Conservation (phyloP, 176 grass and related monocot species). For the Chloris gayana region DNA sequence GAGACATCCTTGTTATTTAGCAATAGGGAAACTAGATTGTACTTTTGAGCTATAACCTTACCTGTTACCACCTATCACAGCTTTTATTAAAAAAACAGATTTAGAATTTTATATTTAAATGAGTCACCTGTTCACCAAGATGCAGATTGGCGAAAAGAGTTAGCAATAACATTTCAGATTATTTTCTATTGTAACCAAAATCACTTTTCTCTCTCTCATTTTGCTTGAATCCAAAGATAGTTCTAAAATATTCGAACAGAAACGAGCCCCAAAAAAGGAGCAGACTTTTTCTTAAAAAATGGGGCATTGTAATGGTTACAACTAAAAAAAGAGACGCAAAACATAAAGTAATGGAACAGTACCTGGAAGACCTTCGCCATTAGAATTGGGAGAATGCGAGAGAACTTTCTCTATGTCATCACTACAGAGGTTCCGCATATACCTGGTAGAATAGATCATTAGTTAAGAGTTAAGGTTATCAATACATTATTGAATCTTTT, state of each 20-base stretch:
- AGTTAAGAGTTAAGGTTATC: constrained; percentile 5
- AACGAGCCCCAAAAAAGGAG: constrained; percentile 7
- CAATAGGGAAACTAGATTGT: neutral
- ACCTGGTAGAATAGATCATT: constrained; percentile 59
- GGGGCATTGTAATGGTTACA: neutral
- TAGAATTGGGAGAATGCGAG: constrained; percentile 63
- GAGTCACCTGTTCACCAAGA: constrained; percentile 6
- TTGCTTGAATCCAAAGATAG: neutral
- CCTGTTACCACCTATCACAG: neutral
- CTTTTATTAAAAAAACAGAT: neutral
- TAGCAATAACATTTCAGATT: neutral
- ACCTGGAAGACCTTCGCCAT: constrained; percentile 91
- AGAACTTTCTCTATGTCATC: constrained; percentile 97
- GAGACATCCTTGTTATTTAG: neutral
- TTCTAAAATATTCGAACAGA: neutral
- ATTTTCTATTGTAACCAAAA: neutral
- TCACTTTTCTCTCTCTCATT: neutral
- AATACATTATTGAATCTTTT: neutral
- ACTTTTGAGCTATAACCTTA: neutral
- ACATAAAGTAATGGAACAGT: constrained; percentile 36
- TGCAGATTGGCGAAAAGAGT: neutral
- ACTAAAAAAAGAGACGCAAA: constrained; percentile 23
- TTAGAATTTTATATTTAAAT: neutral
- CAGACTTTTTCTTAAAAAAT: neutral
- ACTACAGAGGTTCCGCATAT: constrained; percentile 81